Base-by-base conservation (phyloP, 495 filamentous ascomycete genomes). In the Elaphomyces granulatus region DNA sequence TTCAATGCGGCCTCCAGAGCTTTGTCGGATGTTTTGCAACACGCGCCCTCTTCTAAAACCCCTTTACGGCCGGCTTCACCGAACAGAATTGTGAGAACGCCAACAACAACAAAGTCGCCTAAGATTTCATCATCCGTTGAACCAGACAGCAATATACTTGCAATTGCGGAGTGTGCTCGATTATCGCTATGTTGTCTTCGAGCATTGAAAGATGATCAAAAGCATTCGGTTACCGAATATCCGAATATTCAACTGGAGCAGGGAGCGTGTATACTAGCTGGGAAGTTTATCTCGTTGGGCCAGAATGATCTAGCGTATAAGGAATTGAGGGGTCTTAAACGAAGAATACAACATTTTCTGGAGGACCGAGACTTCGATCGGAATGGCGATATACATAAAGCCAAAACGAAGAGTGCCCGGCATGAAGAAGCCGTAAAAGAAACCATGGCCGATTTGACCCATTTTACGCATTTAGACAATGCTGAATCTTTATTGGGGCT, bases 181-280 rank as follows among this genome's bases (percentile, higher is more conserved):
- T 53, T 81, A 17, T 78, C 82, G 8, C 80, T 94, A 52, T 66
- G 74, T 2, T 78, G 73, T 36, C 59, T 96, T 32, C 63, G 83
- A 36, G 62, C 67, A 16, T 39, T 81, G 15, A 50, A 59, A 46
- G 60, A 36, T 52, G 71, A 46, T 40, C 40, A 40, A 20, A 50
- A 36, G 34, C 51, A 53, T 46, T 12, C 6, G 23, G 23, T 6
- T 6, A 53, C 48, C 59, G 47, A 68, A 44, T 54, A 74, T 12
- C 74, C 78, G 7, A 71, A 68, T 26, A 61, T 88, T 37, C 87
- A 95, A 45, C 62, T 93, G 2, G 88, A 95, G 51, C 78, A 76
- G 42, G 90, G 83, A 4, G 81, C 85, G 58, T 81, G 82, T 32
- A 75, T 80, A 6, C 63, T 98, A 31, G 63, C 81, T 17, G 74